Evolutionary conservation across 2,329 filamentous ascomycete genomes (phyloP).

Genomic region (Gnomoniopsis sp.): DNA sequence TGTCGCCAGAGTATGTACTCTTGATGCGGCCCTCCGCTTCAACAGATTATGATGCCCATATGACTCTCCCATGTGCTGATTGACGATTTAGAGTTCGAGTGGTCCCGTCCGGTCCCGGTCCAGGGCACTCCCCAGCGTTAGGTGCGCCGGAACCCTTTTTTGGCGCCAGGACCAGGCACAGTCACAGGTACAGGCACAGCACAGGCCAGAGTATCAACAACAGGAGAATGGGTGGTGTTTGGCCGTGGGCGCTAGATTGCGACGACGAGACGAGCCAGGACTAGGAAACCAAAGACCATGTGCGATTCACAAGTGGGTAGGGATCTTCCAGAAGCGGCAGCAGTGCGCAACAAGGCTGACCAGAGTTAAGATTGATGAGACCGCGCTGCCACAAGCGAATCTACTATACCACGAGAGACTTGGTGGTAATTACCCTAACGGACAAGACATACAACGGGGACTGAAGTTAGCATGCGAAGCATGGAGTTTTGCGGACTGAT

Average conservation of each 20-base stretch:
- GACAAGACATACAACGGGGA: too few species aligned
- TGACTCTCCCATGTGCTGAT: neutral
- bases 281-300: neutral
- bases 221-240: neutral
- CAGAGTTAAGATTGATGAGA: neutral
- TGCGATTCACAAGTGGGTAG: neutral
- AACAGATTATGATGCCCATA: neutral
- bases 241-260: neutral
- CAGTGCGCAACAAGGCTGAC: neutral
- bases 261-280: neutral
- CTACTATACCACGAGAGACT: too few species aligned
- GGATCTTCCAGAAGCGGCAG: neutral
- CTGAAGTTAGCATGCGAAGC: too few species aligned
- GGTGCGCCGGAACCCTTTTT: neutral
- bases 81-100: constrained; percentile 30
- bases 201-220: too few species aligned
- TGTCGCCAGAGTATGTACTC: constrained; percentile 76
- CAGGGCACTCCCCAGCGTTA: constrained; percentile 14
- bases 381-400: neutral
- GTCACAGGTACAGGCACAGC: neutral
- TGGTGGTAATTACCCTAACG: too few species aligned
- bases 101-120: constrained; percentile 25
- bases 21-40: neutral
- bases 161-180: neutral
- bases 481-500: too few species aligned